These are phyloP conservation scores for Dichotomocladium elegans DNA, from an alignment of 371 early-diverging fungal genomes.

Conservation along the genomic window DNA sequence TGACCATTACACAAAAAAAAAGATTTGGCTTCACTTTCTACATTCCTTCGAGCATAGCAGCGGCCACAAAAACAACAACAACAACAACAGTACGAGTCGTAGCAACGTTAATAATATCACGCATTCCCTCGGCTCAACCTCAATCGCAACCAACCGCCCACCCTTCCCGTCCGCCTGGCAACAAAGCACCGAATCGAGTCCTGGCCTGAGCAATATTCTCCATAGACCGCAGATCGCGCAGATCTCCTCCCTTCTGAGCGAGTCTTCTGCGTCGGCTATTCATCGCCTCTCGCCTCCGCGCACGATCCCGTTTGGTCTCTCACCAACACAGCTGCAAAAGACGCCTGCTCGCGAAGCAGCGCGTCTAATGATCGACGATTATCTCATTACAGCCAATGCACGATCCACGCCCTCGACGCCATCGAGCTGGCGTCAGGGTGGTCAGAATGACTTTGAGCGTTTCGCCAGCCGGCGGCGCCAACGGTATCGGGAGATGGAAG, in stretches of 20 bases:
- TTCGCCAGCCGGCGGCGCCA: not conserved
- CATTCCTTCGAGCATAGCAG: conserved; percentile 8
- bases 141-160: conserved; percentile 23
- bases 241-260: not conserved
- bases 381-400: conserved; percentile 18
- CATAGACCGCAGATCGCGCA: not conserved
- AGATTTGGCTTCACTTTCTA: conserved; percentile 34
- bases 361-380: conserved; percentile 23
- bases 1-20: too few relatives aligned
- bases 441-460: not conserved
- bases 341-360: conserved; percentile 39
- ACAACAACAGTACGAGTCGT: too few relatives aligned
- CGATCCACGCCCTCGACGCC: conserved; percentile 4
- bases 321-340: conserved; percentile 14
- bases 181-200: too few relatives aligned
- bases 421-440: not conserved
- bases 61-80: too few relatives aligned
- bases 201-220: not conserved
- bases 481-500: not conserved
- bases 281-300: conserved; percentile 31
- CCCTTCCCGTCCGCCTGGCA: conserved; percentile 6
- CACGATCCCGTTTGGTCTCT: conserved; percentile 29
- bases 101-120: not conserved
- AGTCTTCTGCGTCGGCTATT: not conserved
- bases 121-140: not conserved